phyloP scores from a whole-genome alignment of 2,329 filamentous ascomycete genomes.

The Cladosporium sp. region DNA sequence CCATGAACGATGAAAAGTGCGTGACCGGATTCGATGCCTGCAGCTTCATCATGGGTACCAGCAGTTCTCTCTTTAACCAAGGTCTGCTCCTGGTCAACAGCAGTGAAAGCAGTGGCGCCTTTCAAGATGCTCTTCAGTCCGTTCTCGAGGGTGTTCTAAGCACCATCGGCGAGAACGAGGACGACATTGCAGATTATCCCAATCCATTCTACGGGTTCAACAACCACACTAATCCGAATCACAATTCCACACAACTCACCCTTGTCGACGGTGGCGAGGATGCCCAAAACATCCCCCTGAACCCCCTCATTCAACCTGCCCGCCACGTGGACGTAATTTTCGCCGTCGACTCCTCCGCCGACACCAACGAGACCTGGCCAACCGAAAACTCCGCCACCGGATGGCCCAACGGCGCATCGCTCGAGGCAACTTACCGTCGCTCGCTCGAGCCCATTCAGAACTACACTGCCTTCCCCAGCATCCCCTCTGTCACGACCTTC shows the following conservation, averaged over 20 bases:
- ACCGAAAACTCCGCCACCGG: constrained; percentile 37
- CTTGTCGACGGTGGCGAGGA: constrained; percentile 78
- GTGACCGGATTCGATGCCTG: constrained; percentile 77
- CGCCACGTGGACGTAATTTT: constrained; percentile 76
- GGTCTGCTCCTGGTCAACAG: constrained; percentile 63
- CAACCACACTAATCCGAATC: constrained; percentile 55
- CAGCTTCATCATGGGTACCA: constrained; percentile 82
- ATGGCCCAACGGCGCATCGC: constrained; percentile 74
- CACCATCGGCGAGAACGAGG: constrained; percentile 53
- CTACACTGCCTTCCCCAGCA: constrained; percentile 64
- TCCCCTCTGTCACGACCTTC: constrained; percentile 74
- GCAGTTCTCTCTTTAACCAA: constrained; percentile 78
- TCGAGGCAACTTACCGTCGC: constrained; percentile 71
- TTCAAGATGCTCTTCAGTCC: constrained; percentile 43
- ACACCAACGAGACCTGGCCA: constrained; percentile 48
- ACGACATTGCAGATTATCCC: constrained; percentile 73
- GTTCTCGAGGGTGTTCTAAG: constrained; percentile 52
- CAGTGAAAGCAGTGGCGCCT: constrained; percentile 37
- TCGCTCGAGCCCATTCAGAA: constrained; percentile 58
- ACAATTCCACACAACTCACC: constrained; percentile 53
- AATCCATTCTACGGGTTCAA: constrained; percentile 73
- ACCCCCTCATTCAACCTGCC: constrained; percentile 70
- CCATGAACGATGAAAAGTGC: constrained; percentile 57
- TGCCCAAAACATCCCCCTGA: constrained; percentile 71
- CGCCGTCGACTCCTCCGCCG: constrained; percentile 72